Evolutionary conservation across 257 asterid genomes (phyloP).

Genomic region (Nicotiana tomentosiformis): DNA sequence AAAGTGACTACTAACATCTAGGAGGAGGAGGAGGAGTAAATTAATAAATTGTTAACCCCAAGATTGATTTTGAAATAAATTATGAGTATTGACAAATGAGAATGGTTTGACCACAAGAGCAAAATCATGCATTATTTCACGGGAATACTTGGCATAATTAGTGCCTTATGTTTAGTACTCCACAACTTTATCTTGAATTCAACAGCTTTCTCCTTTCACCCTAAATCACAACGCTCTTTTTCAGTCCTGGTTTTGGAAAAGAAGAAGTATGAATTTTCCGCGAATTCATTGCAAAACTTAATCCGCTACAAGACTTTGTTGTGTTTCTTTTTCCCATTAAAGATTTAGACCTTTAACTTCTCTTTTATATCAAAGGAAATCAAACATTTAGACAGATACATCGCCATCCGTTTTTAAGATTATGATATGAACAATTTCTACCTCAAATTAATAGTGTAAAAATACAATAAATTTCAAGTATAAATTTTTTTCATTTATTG

Average conservation of each 20-base stretch:
- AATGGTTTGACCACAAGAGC: background rate
- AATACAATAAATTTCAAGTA: no score
- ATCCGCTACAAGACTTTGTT: background rate
- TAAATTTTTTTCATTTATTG: no score
- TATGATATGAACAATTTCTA: no score
- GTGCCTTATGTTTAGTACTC: background rate
- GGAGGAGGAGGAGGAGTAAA: background rate
- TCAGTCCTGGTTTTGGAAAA: background rate
- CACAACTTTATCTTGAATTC: background rate
- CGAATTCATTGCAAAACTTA: background rate
- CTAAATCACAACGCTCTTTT: background rate
- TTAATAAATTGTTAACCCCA: background rate
- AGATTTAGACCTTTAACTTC: no score
- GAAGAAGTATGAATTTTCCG: background rate
- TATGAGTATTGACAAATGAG: background rate
- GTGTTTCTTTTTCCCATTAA: background rate
- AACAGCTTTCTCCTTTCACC: background rate
- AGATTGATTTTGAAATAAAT: background rate
- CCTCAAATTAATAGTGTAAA: no score
- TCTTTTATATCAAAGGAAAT: no score
- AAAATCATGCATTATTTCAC: conserved; percentile 4
- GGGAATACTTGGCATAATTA: conserved; percentile 4
- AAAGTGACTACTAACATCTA: no score
- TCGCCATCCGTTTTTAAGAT: no score
- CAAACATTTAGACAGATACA: no score